These are phyloP conservation scores for Linnemannia elongata DNA, from an alignment of 192 early-diverging fungal genomes.

Conservation along the genomic window DNA sequence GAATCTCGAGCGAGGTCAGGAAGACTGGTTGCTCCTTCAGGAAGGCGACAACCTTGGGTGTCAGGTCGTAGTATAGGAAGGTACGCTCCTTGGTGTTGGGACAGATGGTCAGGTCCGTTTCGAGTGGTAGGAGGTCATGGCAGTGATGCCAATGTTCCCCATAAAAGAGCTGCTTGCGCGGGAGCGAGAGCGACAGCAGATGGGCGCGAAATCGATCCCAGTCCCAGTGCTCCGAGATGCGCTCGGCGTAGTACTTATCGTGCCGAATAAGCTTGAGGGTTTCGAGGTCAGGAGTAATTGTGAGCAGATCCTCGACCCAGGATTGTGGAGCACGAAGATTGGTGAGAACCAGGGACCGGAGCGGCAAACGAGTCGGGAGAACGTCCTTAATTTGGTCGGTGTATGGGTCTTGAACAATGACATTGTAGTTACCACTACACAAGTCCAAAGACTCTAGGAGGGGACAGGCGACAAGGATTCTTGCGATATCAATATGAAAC, in stretches of 20 bases:
- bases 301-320: background rate
- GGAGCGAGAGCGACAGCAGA: too few relatives aligned
- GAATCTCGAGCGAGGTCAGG: too few relatives aligned
- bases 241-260: background rate
- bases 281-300: background rate
- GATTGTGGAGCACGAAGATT: background rate
- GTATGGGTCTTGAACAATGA: background rate
- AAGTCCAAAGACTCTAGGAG: background rate
- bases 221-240: too few relatives aligned
- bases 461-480: background rate
- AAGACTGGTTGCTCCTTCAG: too few relatives aligned
- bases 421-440: background rate
- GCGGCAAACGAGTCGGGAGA: background rate
- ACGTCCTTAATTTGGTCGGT: background rate
- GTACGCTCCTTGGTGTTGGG: too few relatives aligned
- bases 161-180: too few relatives aligned
- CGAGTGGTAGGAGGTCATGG: too few relatives aligned
- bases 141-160: too few relatives aligned
- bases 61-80: too few relatives aligned
- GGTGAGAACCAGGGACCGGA: background rate
- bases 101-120: too few relatives aligned
- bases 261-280: background rate
- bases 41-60: too few relatives aligned
- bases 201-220: too few relatives aligned
- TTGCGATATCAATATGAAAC: background rate